Conservation (phyloP, 345 rosid genomes). For the Linum lewisii region DNA sequence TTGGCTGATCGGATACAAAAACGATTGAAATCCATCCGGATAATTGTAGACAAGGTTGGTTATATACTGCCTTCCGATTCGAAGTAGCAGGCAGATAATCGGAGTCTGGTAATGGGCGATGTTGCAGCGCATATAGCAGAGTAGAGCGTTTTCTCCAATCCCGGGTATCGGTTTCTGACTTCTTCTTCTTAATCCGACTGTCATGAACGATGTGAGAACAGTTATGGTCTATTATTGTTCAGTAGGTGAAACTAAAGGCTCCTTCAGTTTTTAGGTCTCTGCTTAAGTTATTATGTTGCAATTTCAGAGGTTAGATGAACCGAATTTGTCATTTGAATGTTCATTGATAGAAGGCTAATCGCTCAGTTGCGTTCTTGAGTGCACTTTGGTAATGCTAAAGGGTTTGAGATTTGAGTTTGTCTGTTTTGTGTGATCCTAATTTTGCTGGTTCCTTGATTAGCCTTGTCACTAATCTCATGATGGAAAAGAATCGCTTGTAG, state of each 20-base stretch:
- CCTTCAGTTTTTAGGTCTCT: neutral
- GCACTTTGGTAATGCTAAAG: neutral
- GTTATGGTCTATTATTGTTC: neutral
- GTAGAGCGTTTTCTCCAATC: neutral
- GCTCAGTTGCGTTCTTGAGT: neutral
- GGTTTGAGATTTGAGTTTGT: neutral
- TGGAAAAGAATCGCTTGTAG: too few relatives aligned
- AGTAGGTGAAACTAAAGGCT: neutral
- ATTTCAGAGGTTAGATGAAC: neutral
- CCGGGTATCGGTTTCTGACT: neutral
- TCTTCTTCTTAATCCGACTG: neutral
- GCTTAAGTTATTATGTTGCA: neutral
- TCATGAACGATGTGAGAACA: neutral
- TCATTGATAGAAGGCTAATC: neutral
- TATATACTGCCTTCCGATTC: too few relatives aligned
- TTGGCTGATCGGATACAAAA: neutral
- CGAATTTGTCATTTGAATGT: neutral
- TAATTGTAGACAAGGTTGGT: too few relatives aligned
- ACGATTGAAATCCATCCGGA: too few relatives aligned
- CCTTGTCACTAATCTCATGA: too few relatives aligned
- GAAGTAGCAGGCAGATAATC: too few relatives aligned
- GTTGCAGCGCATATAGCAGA: neutral
- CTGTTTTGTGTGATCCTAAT: too few relatives aligned
- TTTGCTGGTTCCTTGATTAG: too few relatives aligned
- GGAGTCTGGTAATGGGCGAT: too few relatives aligned